These are phyloP conservation scores for Escallonia rubra DNA, from an alignment of 129 eudicot species.

Conservation along the genomic window DNA sequence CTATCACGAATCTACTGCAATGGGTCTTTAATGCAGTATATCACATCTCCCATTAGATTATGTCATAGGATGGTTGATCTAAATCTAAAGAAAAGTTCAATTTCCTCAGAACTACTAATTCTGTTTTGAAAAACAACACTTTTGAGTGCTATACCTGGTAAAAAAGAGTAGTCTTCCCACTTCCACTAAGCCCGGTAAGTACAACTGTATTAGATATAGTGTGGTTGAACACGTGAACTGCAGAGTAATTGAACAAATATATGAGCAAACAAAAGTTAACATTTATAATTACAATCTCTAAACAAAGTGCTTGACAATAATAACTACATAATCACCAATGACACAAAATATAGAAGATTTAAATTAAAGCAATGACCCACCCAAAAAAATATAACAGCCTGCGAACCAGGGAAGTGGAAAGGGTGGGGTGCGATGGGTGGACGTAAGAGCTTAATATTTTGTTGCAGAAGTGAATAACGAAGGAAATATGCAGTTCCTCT, in stretches of 20 bases:
- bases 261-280: background rate
- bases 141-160: constrained; percentile 51
- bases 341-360: background rate
- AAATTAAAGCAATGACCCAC: background rate
- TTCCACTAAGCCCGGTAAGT: constrained; percentile 84
- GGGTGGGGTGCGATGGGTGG: too few relatives aligned
- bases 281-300: too few relatives aligned
- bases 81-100: too few relatives aligned
- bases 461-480: too few relatives aligned
- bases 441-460: too few relatives aligned
- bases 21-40: too few relatives aligned
- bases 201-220: constrained; percentile 61
- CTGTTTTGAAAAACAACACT: background rate
- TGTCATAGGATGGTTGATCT: too few relatives aligned
- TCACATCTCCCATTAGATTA: too few relatives aligned
- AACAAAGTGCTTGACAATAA: background rate
- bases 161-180: constrained; percentile 89
- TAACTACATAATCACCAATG: background rate
- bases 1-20: too few relatives aligned
- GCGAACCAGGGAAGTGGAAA: too few relatives aligned
- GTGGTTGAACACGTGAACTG: constrained; percentile 71
- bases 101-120: too few relatives aligned
- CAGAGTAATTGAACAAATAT: constrained; percentile 16
- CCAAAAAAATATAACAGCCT: background rate
- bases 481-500: too few relatives aligned